Percentiles rank a stretch among this genome's conserved stretches.
Evolutionary conservation across 805 yeast species (phyloP).

Genomic region (Pachysolen tannophilus): DNA sequence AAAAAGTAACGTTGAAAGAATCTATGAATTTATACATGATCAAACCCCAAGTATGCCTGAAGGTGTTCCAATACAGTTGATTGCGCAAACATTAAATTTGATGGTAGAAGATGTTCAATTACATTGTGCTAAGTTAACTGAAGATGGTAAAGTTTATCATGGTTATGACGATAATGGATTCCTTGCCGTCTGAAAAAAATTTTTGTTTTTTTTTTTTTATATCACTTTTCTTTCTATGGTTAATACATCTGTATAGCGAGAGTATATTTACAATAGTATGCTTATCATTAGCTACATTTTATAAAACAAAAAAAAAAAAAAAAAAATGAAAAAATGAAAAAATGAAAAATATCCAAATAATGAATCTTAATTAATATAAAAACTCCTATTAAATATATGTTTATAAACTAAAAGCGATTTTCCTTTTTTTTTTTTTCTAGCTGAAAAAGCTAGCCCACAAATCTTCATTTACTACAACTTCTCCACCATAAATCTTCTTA

Average conservation of each 20-base stretch:
- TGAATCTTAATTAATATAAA: too few species aligned
- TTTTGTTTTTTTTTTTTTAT: conserved; percentile 10
- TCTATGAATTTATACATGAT: conserved; percentile 39
- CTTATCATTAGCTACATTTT: too few species aligned
- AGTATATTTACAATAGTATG: neutral
- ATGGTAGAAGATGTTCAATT: conserved; percentile 39
- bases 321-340: too few species aligned
- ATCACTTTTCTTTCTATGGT: neutral
- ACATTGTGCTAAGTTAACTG: conserved; percentile 47
- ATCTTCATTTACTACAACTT: conserved; percentile 48
- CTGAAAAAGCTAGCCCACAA: conserved; percentile 56
- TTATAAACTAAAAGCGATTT: too few species aligned
- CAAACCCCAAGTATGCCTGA: conserved; percentile 55
- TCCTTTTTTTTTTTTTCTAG: too few species aligned
- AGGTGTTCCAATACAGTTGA: conserved; percentile 64
- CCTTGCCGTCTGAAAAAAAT: conserved; percentile 39
- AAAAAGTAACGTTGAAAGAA: conserved; percentile 30
- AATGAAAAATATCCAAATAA: too few species aligned
- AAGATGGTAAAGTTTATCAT: conserved; percentile 60
- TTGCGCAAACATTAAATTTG: conserved; percentile 48
- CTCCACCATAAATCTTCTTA: conserved; percentile 43
- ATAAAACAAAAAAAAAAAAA: too few species aligned
- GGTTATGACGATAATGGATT: conserved; percentile 62
- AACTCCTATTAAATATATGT: too few species aligned
- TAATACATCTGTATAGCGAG: neutral